These are phyloP conservation scores for Sedum album DNA, from an alignment of 164 flowering plant species.

Conservation along the genomic window DNA sequence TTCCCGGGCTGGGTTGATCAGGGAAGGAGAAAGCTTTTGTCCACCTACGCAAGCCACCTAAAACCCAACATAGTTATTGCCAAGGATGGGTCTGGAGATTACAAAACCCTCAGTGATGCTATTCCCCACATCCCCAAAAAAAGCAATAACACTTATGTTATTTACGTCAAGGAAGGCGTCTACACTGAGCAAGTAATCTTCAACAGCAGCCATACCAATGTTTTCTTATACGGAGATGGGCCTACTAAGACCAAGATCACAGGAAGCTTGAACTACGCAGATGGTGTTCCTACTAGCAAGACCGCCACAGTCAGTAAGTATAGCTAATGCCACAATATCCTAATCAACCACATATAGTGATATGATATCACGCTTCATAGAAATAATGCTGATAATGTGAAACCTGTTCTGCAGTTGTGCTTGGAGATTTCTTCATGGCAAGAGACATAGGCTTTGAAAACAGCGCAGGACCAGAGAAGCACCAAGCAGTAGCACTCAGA, in stretches of 20 bases:
- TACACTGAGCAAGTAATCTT: conserved; percentile 48
- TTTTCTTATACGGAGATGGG: conserved; percentile 74
- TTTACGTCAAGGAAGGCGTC: conserved; percentile 60
- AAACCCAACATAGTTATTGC: conserved; percentile 52
- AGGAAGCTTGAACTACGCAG: conserved; percentile 42
- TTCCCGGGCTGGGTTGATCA: conserved; percentile 21
- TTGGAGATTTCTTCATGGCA: conserved; percentile 51
- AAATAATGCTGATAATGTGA: background rate
- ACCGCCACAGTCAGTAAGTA: conserved; percentile 66
- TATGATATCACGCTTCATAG: background rate
- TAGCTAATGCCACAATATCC: background rate
- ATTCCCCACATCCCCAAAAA: conserved; percentile 34
- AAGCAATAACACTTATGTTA: conserved; percentile 29
- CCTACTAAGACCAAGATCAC: conserved; percentile 62
- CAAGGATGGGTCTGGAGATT: conserved; percentile 62
- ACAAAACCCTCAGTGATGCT: conserved; percentile 49
- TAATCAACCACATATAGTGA: background rate
- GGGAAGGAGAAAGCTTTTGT: conserved; percentile 15
- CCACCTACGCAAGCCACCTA: background rate
- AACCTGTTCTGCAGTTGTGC: conserved; percentile 29
- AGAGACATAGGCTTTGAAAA: conserved; percentile 77
- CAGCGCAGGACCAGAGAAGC: conserved; percentile 57
- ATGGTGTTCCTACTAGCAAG: conserved; percentile 42
- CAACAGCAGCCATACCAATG: conserved; percentile 26
- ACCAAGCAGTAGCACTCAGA: conserved; percentile 71